A percentile compares a stretch with the other conserved stretches of the same genome.
phyloP scores from a whole-genome alignment of 2,329 filamentous ascomycete species.

The Colletotrichum tamarilloi region DNA sequence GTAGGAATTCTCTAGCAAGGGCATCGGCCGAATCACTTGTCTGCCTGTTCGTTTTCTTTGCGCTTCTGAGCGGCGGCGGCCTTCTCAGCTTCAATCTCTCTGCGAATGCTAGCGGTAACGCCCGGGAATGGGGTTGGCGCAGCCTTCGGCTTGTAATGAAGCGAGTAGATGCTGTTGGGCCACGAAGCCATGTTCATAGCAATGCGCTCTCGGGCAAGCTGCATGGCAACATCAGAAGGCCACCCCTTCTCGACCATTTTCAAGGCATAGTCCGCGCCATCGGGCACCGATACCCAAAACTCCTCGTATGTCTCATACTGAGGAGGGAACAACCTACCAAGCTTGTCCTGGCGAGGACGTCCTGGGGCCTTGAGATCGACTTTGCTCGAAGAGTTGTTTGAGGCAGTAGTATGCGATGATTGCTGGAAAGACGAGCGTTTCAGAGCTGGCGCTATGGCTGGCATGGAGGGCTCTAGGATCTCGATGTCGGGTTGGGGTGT shows the following conservation, averaged over 20 bases:
- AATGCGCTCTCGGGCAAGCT: neutral
- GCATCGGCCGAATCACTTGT: neutral
- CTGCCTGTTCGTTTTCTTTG: neutral
- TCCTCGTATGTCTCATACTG: neutral
- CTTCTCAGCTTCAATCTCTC: neutral
- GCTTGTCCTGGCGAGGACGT: neutral
- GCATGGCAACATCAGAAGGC: neutral
- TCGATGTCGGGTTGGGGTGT: neutral
- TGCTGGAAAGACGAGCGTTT: neutral
- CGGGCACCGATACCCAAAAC: neutral
- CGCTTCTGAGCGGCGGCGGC: too few relatives aligned
- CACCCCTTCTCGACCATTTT: neutral
- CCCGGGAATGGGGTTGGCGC: neutral
- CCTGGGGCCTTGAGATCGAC: too few relatives aligned
- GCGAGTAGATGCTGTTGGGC: neutral
- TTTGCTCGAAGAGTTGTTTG: neutral
- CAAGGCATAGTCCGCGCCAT: neutral
- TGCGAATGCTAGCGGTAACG: neutral
- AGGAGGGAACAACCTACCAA: neutral
- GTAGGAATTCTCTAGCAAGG: neutral
- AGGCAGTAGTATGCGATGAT: neutral
- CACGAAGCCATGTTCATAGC: neutral
- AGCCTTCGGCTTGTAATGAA: neutral
- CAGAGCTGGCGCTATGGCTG: neutral
- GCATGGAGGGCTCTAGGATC: neutral